phyloP scores from a whole-genome alignment of 2,329 filamentous ascomycete species.

The Sporothrix pallida region DNA sequence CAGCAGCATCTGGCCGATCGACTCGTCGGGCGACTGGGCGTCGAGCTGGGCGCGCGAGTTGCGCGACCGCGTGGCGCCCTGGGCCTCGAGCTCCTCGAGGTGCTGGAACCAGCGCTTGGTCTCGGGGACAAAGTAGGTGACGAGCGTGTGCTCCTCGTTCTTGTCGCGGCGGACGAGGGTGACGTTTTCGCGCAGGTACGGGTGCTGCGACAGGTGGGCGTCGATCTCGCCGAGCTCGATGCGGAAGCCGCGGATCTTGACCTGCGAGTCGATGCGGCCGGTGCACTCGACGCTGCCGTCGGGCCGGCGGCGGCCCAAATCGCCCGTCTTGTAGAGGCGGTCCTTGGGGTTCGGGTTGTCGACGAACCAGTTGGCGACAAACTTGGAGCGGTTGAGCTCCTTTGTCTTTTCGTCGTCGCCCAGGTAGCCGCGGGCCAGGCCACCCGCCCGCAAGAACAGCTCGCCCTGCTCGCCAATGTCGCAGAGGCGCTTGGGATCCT shows the following conservation, averaged over 20 bases:
- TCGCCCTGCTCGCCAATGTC: slow-evolving; percentile 82
- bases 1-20: slow-evolving; percentile 33
- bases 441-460: slow-evolving; percentile 80
- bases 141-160: slow-evolving; percentile 82
- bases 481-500: slow-evolving; percentile 71
- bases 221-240: slow-evolving; percentile 97
- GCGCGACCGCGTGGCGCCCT: slow-evolving; percentile 49
- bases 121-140: slow-evolving; percentile 90
- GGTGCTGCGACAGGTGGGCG: slow-evolving; percentile 75
- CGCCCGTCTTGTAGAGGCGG: slow-evolving; percentile 84
- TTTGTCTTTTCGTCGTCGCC: slow-evolving; percentile 62
- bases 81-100: slow-evolving; percentile 58
- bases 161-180: slow-evolving; percentile 84
- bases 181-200: slow-evolving; percentile 80
- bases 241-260: slow-evolving; percentile 95
- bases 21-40: slow-evolving; percentile 50
- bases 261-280: slow-evolving; percentile 76
- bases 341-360: slow-evolving; percentile 76
- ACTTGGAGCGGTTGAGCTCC: slow-evolving; percentile 72
- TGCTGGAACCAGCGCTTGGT: slow-evolving; percentile 68
- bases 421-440: slow-evolving; percentile 70
- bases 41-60: slow-evolving; percentile 54
- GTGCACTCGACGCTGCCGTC: slow-evolving; percentile 73
- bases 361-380: slow-evolving; percentile 85
- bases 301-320: slow-evolving; percentile 77